phyloP scores from a whole-genome alignment of 225 moss, liverwort and hornwort species.

The Thuidium tamariscinum region DNA sequence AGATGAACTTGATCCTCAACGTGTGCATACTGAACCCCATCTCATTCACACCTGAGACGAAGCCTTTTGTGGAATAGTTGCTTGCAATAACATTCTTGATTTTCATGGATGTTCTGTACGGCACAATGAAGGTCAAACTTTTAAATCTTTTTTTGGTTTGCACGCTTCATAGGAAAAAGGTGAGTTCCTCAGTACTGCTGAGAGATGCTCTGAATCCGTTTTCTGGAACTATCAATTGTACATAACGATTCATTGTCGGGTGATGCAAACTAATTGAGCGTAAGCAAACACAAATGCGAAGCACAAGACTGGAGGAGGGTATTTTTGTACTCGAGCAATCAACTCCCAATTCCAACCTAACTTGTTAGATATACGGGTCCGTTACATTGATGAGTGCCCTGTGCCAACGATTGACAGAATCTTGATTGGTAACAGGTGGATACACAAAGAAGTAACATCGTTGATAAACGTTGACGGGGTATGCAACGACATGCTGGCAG shows the following conservation, averaged over 20 bases:
- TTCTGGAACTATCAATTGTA: background rate
- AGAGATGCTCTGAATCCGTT: background rate
- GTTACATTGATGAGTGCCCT: background rate
- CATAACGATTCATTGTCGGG: background rate
- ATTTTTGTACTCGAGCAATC: background rate
- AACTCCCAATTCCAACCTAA: background rate
- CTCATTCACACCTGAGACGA: background rate
- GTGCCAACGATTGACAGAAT: background rate
- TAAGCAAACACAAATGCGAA: background rate
- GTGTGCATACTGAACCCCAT: background rate
- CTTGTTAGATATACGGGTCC: background rate
- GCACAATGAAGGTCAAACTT: background rate
- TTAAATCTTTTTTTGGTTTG: background rate
- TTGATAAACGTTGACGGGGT: background rate
- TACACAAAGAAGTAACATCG: background rate
- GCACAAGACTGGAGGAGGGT: background rate
- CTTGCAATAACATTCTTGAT: background rate
- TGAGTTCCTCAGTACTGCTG: background rate
- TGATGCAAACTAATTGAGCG: background rate
- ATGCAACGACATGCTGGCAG: background rate
- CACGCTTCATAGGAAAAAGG: background rate
- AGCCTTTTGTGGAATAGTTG: background rate
- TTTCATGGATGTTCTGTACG: background rate
- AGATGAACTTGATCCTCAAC: background rate
- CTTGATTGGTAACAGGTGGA: background rate